A percentile compares a stretch with the other conserved stretches of the same genome.
These are phyloP conservation scores for Cladobotryum mycophilum DNA, from an alignment of 2,329 filamentous ascomycete genomes.

Conservation along the genomic window DNA sequence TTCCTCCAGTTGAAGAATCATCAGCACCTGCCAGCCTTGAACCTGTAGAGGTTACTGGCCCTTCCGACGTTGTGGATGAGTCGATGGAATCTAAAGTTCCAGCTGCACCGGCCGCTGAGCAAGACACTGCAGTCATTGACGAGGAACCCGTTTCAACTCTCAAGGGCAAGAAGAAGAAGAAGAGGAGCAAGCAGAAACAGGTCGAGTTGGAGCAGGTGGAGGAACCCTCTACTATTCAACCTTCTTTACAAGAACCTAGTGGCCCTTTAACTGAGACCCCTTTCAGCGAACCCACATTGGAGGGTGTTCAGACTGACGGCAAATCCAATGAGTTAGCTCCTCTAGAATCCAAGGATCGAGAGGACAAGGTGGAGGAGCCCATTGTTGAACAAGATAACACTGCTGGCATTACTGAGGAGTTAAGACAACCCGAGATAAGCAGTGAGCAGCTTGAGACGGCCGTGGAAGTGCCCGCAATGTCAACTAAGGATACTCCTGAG, in stretches of 20 bases:
- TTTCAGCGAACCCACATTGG: no score
- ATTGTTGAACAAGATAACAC: neutral
- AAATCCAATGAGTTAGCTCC: neutral
- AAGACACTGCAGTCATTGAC: no score
- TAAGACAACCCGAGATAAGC: neutral
- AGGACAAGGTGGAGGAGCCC: neutral
- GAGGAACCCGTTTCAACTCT: conserved; percentile 2
- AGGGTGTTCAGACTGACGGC: neutral
- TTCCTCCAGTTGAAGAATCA: no score
- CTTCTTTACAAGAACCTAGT: neutral
- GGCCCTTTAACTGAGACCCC: no score
- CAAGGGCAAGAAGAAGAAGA: conserved; percentile 14
- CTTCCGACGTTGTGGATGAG: no score
- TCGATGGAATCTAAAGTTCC: no score
- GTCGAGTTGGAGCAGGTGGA: neutral
- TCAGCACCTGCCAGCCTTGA: no score
- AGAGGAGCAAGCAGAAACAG: conserved; percentile 6
- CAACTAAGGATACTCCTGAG: neutral
- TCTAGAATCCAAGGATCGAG: neutral
- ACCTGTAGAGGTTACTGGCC: no score
- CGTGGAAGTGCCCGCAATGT: neutral
- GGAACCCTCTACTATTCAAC: neutral
- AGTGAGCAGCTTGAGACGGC: neutral
- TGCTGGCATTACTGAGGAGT: neutral
- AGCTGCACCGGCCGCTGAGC: no score